Conservation (phyloP, 306 rosid genomes). For the Sicyos baderoa region DNA sequence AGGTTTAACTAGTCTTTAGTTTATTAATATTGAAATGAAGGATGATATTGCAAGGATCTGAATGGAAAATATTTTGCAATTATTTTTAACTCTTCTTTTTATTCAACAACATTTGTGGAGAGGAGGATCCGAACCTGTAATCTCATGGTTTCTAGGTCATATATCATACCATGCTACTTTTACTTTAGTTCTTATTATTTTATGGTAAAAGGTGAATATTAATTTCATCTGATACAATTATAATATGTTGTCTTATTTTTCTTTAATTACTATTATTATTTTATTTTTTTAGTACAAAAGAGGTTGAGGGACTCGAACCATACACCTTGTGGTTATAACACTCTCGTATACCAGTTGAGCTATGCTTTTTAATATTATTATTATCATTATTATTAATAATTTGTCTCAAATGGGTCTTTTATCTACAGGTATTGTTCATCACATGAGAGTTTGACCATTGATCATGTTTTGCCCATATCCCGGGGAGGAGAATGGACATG, state of each 20-base stretch:
- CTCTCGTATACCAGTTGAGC: no score
- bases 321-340: no score
- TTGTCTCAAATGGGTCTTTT: conserved; percentile 19
- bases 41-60: neutral
- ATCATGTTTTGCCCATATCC: conserved; percentile 69
- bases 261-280: no score
- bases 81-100: no score
- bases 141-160: no score
- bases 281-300: no score
- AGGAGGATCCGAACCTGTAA: no score
- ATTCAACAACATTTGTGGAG: no score
- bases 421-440: conserved; percentile 76
- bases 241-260: neutral
- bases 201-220: neutral
- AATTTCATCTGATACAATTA: neutral
- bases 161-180: neutral
- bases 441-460: conserved; percentile 77
- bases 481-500: conserved; percentile 90
- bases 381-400: no score
- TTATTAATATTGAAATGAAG: neutral
- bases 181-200: neutral
- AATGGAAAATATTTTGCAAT: neutral
- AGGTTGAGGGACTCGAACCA: no score
- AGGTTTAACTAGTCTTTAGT: neutral
- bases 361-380: no score